Percentiles rank a stretch among this genome's conserved stretches.
These are phyloP conservation scores for Coniella vitis DNA, from an alignment of 2,329 filamentous ascomycete species.

Conservation along the genomic window DNA sequence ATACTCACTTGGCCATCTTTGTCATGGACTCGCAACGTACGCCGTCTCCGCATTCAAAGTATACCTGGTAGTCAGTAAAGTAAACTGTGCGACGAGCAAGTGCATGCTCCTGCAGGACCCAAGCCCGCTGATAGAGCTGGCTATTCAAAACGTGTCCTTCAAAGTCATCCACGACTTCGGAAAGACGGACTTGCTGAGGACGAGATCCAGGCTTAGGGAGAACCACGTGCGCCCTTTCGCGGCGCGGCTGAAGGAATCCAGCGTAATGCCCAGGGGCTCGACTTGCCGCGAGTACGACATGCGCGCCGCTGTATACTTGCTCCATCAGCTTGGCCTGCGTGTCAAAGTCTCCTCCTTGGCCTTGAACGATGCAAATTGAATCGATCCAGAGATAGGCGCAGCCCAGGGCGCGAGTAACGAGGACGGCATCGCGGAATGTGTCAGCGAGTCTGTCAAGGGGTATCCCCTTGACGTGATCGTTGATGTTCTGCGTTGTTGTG, in stretches of 20 bases:
- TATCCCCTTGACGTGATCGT: slow-evolving; percentile 1
- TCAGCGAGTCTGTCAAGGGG: slow-evolving; percentile 2
- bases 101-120: slow-evolving; percentile 34
- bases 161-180: slow-evolving; percentile 26
- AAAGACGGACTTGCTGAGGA: slow-evolving; percentile 22
- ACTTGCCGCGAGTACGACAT: slow-evolving; percentile 22
- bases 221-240: slow-evolving; percentile 1
- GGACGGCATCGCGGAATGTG: slow-evolving; percentile 16
- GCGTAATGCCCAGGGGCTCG: slow-evolving; percentile 9
- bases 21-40: slow-evolving; percentile 29
- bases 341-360: slow-evolving; percentile 18
- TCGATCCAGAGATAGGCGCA: slow-evolving; percentile 21
- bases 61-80: slow-evolving; percentile 29
- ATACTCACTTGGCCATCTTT: slow-evolving; percentile 27
- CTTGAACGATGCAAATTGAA: slow-evolving; percentile 21
- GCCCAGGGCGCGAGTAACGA: slow-evolving; percentile 11
- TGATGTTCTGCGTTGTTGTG: slow-evolving; percentile 7
- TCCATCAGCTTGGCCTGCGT: slow-evolving; percentile 22
- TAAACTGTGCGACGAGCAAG: slow-evolving; percentile 31
- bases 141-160: slow-evolving; percentile 24
- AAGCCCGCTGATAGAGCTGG: slow-evolving; percentile 28
- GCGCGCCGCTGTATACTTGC: slow-evolving; percentile 22
- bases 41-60: slow-evolving; percentile 32
- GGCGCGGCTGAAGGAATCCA: slow-evolving; percentile 20
- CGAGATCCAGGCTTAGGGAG: neutral